Evolutionary conservation across 768 basidiomycete genomes (phyloP).

Genomic region (Podaxis sp.): DNA sequence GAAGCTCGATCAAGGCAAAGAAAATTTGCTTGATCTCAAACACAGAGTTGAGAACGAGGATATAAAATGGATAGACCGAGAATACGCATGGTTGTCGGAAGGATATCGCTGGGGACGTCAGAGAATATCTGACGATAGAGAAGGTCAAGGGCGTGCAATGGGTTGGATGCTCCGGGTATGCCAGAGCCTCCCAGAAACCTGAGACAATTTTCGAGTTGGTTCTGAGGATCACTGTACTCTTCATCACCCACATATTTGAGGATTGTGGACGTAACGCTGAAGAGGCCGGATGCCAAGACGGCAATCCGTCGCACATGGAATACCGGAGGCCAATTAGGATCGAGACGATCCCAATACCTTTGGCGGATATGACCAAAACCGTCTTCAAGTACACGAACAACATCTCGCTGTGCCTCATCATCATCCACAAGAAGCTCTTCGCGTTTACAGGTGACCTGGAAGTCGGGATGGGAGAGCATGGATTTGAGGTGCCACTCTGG

Average conservation of each 20-base stretch:
- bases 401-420: background rate
- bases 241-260: background rate
- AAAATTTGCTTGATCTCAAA: background rate
- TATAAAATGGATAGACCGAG: background rate
- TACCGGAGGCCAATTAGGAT: background rate
- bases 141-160: background rate
- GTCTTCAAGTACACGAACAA: background rate
- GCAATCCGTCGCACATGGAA: background rate
- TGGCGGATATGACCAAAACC: background rate
- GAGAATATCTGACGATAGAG: no score
- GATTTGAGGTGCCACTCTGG: background rate
- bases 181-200: background rate
- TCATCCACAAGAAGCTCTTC: background rate
- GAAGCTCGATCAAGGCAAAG: background rate
- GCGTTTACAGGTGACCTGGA: background rate
- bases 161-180: background rate
- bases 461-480: background rate
- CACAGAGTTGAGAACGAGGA: background rate
- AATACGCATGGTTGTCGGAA: background rate
- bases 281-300: background rate
- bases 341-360: background rate
- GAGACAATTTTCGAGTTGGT: background rate
- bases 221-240: background rate
- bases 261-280: background rate
- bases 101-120: background rate